phyloP scores from a whole-genome alignment of 2,329 filamentous ascomycete species.

The Stachybotrys chartarum region DNA sequence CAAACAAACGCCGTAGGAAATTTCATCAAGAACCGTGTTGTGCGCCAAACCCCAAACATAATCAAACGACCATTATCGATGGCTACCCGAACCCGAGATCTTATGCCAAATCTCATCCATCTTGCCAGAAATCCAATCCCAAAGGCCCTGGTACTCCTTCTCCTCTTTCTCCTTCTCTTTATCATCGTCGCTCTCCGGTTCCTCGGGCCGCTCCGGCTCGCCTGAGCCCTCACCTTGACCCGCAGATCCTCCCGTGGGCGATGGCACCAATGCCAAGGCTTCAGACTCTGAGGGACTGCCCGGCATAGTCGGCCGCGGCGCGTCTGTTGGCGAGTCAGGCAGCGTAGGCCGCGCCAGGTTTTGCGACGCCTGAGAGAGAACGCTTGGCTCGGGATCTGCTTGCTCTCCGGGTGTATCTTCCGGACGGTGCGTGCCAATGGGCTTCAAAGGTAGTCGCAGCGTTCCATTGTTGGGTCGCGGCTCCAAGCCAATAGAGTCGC shows the following conservation, averaged over 20 bases:
- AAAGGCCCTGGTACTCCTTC: slow-evolving; percentile 30
- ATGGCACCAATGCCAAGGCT: neutral
- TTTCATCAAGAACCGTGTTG: neutral
- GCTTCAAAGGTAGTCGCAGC: slow-evolving; percentile 60
- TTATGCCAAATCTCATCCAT: slow-evolving; percentile 39
- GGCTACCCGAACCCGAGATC: slow-evolving; percentile 23
- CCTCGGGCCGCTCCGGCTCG: slow-evolving; percentile 3
- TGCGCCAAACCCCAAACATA: neutral
- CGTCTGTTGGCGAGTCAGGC: neutral
- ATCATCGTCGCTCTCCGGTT: slow-evolving; percentile 8
- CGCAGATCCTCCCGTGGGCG: neutral
- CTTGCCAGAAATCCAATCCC: slow-evolving; percentile 45
- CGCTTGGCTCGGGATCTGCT: slow-evolving; percentile 38
- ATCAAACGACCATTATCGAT: neutral
- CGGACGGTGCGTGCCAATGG: slow-evolving; percentile 54
- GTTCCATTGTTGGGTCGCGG: slow-evolving; percentile 85
- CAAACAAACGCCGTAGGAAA: neutral
- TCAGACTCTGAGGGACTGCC: slow-evolving; percentile 3
- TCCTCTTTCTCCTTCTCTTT: slow-evolving; percentile 16
- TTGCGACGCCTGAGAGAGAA: slow-evolving; percentile 4
- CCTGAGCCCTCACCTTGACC: slow-evolving; percentile 6
- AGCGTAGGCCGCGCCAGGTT: slow-evolving; percentile 3
- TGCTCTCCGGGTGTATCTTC: slow-evolving; percentile 42
- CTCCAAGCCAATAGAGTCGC: slow-evolving; percentile 70
- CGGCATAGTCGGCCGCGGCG: slow-evolving; percentile 4